Conservation (phyloP, 2,329 filamentous ascomycete species). For the Neofusicoccum kwambonambiense region DNA sequence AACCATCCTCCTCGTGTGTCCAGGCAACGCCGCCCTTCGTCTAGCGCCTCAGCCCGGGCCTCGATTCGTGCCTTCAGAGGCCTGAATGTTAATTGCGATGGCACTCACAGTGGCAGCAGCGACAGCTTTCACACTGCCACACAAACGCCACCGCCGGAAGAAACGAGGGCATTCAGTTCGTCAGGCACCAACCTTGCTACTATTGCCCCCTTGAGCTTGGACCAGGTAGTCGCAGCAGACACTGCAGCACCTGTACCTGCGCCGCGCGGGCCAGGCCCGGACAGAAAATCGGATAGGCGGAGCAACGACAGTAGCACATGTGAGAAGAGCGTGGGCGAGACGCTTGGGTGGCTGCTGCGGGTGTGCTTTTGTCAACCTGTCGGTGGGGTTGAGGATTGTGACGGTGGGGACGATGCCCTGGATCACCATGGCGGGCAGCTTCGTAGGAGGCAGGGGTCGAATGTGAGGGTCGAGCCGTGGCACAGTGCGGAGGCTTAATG, state of each 20-base stretch:
- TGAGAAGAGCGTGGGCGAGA: constrained; percentile 8
- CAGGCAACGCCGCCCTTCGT: not conserved
- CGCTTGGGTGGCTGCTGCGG: constrained; percentile 27
- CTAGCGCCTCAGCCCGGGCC: not conserved
- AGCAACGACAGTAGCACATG: not conserved
- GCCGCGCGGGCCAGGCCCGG: not conserved
- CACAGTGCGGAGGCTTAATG: not conserved
- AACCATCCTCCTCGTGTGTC: constrained; percentile 6
- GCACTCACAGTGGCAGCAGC: not conserved
- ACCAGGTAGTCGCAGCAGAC: not conserved
- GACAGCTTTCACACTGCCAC: not conserved
- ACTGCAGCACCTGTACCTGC: not conserved
- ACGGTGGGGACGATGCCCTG: constrained; percentile 33
- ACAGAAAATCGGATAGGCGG: not conserved
- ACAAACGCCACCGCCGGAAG: not conserved
- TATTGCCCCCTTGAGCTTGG: not conserved
- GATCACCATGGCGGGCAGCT: not conserved
- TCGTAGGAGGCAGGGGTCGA: not conserved
- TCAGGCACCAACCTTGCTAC: not conserved
- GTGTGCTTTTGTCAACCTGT: constrained; percentile 38
- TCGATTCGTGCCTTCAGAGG: not conserved
- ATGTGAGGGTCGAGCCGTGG: not conserved
- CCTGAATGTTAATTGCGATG: not conserved
- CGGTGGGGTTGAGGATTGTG: constrained; percentile 44
- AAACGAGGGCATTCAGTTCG: not conserved